These are phyloP conservation scores for Mycena venus DNA, from an alignment of 768 basidiomycete species.

Conservation along the genomic window DNA sequence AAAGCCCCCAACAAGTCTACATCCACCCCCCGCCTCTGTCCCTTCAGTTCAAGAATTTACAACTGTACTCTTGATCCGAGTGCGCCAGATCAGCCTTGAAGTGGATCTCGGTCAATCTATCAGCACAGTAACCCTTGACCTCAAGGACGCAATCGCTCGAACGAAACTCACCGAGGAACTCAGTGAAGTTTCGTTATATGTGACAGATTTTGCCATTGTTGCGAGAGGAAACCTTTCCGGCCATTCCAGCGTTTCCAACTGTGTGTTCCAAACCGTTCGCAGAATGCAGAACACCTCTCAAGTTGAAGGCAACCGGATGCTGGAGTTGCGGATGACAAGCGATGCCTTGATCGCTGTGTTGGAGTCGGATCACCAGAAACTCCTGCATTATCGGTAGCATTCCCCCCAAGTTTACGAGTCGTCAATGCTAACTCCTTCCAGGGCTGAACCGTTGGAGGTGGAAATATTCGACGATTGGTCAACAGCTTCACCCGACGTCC, in stretches of 20 bases:
- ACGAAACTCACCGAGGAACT: slow-evolving; percentile 73
- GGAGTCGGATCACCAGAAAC: slow-evolving; percentile 82
- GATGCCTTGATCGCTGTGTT: slow-evolving; percentile 75
- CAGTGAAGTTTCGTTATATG: slow-evolving; percentile 75
- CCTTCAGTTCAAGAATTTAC: slow-evolving; percentile 60
- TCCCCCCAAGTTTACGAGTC: neutral
- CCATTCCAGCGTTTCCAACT: slow-evolving; percentile 72
- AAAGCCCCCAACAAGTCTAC: slow-evolving; percentile 39
- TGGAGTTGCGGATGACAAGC: slow-evolving; percentile 82
- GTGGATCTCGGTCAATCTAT: slow-evolving; percentile 92
- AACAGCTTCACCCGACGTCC: slow-evolving; percentile 52
- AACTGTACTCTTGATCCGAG: slow-evolving; percentile 75
- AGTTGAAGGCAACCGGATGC: slow-evolving; percentile 62
- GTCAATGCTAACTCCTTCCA: slow-evolving; percentile 41
- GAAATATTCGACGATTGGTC: slow-evolving; percentile 90
- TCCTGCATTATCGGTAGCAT: slow-evolving; percentile 83
- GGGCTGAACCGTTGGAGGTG: slow-evolving; percentile 84
- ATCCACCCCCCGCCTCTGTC: slow-evolving; percentile 32
- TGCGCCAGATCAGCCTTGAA: slow-evolving; percentile 80
- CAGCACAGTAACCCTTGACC: slow-evolving; percentile 73
- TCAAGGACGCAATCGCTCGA: slow-evolving; percentile 73
- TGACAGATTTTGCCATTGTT: slow-evolving; percentile 74
- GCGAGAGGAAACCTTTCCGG: slow-evolving; percentile 85
- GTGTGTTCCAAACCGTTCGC: slow-evolving; percentile 82
- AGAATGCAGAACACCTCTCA: slow-evolving; percentile 58